Evolutionary conservation across 129 eudicot species (phyloP), one percentile per base, ranked within the genome.

Genomic region (Calendula officinalis): DNA sequence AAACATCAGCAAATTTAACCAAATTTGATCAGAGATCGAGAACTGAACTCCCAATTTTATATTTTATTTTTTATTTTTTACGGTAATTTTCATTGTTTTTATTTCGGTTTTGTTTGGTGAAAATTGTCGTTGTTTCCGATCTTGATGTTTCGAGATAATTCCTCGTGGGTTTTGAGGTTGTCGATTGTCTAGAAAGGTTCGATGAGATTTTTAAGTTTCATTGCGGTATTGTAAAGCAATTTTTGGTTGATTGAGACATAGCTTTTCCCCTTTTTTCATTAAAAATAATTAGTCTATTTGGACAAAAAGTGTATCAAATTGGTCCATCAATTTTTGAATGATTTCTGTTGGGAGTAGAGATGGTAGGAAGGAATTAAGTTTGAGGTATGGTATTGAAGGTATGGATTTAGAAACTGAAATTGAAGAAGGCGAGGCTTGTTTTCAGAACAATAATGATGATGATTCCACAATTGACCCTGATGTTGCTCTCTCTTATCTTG

Each of bases 401-500:
- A 90, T 90, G 95, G 94, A 82, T 47, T 74, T 74, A 74, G 90
- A 86, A 46, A 50, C 89, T 75, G 97, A 90, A 43, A 80, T 90
- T 65, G 97, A 90, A 75, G 97, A 90, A 82, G 97, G 97, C 30
- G 97, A 90, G 70, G 97, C 97, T 76, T 79, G 64, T 64, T 71
- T 72, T 54, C 81, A 77, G 61, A 77, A 77, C 33, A 73, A 80
- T 59, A 74, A 47, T 37, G 87, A 82, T 51, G 77, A 68, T 65
- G 78, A 78, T 65, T 43, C 83, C 33, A 47, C 55, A 8, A 56
- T 85, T 67, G 94, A 85, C 75, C 88, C 85, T 76, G 94, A 85
- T 76, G 85, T 85, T 66, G 70, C 88, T 66, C 83, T 85, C 38
- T 85, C 94, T 32, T 85, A 85, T 72, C 61, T 85, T 16, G 94